phyloP scores from a whole-genome alignment of 2,329 filamentous ascomycete species.

The Atkinsonella hypoxylon region DNA sequence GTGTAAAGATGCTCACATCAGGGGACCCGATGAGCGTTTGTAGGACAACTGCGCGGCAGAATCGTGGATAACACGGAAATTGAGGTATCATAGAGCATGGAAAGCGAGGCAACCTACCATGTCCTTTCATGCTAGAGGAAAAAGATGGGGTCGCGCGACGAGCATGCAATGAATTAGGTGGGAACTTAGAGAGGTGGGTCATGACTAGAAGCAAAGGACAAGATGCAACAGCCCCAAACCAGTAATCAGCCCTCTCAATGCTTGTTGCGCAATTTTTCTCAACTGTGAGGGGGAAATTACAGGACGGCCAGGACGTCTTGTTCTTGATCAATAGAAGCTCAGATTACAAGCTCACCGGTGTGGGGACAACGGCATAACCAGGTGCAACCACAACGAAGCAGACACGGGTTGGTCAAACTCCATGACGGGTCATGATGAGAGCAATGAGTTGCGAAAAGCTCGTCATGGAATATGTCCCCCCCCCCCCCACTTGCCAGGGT shows the following conservation, averaged over 20 bases:
- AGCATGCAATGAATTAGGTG: background rate
- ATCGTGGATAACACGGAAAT: background rate
- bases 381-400: background rate
- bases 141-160: background rate
- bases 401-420: no score
- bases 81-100: background rate
- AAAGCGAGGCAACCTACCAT: background rate
- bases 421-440: no score
- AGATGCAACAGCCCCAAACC: background rate
- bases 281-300: background rate
- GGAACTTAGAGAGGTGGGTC: background rate
- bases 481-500: background rate
- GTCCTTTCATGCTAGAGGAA: background rate
- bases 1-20: background rate
- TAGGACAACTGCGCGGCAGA: background rate
- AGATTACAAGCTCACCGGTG: conserved; percentile 4
- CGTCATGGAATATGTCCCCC: no score
- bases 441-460: no score
- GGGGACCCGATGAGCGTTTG: background rate
- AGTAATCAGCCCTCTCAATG: background rate
- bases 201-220: background rate
- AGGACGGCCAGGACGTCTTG: background rate
- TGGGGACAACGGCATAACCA: conserved; percentile 2
- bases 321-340: background rate
- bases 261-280: background rate